These are phyloP conservation scores for Chamaecrista fasciculata DNA, from an alignment of 306 rosid genomes.

Conservation along the genomic window DNA sequence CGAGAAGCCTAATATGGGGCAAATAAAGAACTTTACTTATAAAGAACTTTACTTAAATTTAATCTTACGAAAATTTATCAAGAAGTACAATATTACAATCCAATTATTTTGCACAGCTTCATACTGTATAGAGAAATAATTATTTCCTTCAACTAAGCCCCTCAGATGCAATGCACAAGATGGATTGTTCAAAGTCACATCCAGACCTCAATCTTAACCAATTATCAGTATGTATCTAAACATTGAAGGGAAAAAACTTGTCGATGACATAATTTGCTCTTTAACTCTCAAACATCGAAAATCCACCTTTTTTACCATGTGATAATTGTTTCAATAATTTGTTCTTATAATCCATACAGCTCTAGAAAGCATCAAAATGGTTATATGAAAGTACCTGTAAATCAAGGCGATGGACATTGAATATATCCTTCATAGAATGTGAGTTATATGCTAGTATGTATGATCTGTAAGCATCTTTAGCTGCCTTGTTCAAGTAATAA, in stretches of 20 bases:
- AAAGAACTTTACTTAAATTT: too few relatives aligned
- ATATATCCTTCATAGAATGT: conserved; percentile 92
- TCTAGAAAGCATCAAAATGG: conserved; percentile 11
- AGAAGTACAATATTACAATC: too few relatives aligned
- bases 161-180: background rate
- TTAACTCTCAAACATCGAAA: background rate
- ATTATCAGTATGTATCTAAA: background rate
- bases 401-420: conserved; percentile 85
- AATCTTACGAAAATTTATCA: too few relatives aligned
- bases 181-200: too few relatives aligned
- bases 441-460: conserved; percentile 80
- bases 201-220: background rate
- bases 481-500: conserved; percentile 69
- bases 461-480: conserved; percentile 90
- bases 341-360: conserved; percentile 12
- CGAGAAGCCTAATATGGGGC: too few relatives aligned
- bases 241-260: background rate
- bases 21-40: too few relatives aligned
- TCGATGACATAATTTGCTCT: background rate
- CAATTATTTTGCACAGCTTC: too few relatives aligned
- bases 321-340: background rate
- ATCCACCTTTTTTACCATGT: background rate
- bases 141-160: background rate
- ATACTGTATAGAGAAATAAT: too few relatives aligned
- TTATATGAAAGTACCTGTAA: conserved; percentile 54